These are phyloP conservation scores for Neurospora terricola DNA, from an alignment of 495 filamentous ascomycete species.

Conservation along the genomic window DNA sequence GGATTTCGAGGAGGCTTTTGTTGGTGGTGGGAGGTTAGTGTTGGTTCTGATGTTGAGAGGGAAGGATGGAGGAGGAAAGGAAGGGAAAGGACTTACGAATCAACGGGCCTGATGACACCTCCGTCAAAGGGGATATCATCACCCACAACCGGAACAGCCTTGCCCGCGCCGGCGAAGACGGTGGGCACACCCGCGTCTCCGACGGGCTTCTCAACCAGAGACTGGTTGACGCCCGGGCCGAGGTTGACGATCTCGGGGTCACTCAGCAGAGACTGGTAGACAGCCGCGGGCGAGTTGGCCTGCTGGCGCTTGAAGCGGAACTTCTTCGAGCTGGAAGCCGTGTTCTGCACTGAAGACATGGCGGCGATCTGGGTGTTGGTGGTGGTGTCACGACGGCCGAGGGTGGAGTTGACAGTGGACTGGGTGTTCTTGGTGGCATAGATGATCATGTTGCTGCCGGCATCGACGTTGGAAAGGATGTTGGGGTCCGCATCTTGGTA, in stretches of 20 bases:
- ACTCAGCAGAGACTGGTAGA: not conserved
- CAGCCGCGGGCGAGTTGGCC: not conserved
- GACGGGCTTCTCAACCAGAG: not conserved
- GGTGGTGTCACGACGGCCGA: not conserved
- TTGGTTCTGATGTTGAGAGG: not conserved
- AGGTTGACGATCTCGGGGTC: not conserved
- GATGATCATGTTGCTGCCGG: not conserved
- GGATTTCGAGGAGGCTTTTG: slow-evolving; percentile 33
- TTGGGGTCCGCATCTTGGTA: not conserved
- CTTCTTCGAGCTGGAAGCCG: not conserved
- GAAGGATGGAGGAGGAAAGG: not conserved
- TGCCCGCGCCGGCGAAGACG: slow-evolving; percentile 21
- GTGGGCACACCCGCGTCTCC: not conserved
- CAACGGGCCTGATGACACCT: slow-evolving; percentile 24
- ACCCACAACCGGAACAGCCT: slow-evolving; percentile 21
- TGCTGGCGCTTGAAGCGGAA: not conserved
- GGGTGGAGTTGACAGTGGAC: not conserved
- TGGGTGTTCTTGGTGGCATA: not conserved
- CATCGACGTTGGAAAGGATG: not conserved
- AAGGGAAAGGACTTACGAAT: slow-evolving; percentile 12
- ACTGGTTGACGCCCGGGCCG: not conserved
- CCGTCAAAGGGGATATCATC: slow-evolving; percentile 20
- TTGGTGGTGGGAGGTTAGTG: slow-evolving; percentile 19
- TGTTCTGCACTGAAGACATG: not conserved
- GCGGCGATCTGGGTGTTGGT: not conserved